Evolutionary conservation across 2,329 filamentous ascomycete species (phyloP).

Genomic region (Claviceps fusiformis): DNA sequence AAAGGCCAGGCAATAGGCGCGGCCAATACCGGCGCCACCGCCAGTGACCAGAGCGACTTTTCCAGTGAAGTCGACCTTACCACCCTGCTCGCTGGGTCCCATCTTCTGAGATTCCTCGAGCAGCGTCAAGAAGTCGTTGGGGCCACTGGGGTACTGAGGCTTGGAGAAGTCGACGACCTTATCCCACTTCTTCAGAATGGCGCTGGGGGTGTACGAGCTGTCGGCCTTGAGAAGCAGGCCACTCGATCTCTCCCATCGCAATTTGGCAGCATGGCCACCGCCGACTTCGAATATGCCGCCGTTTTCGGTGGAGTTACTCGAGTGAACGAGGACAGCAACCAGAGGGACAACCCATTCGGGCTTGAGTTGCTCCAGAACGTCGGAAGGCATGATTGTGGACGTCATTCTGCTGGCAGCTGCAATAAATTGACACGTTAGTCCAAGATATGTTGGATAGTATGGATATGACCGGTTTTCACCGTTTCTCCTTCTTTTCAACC

Average conservation of each 20-base stretch:
- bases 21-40: conserved; percentile 80
- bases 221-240: conserved; percentile 86
- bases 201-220: conserved; percentile 72
- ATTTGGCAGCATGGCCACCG: conserved; percentile 81
- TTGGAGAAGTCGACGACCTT: conserved; percentile 71
- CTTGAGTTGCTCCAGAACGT: conserved; percentile 71
- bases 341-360: conserved; percentile 93
- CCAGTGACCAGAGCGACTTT: conserved; percentile 81
- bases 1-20: conserved; percentile 78
- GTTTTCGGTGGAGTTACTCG: conserved; percentile 67
- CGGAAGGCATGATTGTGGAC: conserved; percentile 88
- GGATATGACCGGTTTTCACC: too few relatives aligned
- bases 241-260: conserved; percentile 86
- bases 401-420: conserved; percentile 87
- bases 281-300: conserved; percentile 90
- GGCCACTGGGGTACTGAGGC: conserved; percentile 68
- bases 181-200: conserved; percentile 80
- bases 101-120: conserved; percentile 75
- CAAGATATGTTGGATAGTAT: not conserved
- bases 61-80: conserved; percentile 68
- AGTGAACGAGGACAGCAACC: conserved; percentile 77
- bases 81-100: conserved; percentile 54
- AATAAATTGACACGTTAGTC: not conserved
- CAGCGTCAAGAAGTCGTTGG: conserved; percentile 76
- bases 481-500: too few relatives aligned